Evolutionary conservation across 805 yeast species (phyloP), one percentile per base, ranked within the genome.

Genomic region (Myxozyma neglecta): DNA sequence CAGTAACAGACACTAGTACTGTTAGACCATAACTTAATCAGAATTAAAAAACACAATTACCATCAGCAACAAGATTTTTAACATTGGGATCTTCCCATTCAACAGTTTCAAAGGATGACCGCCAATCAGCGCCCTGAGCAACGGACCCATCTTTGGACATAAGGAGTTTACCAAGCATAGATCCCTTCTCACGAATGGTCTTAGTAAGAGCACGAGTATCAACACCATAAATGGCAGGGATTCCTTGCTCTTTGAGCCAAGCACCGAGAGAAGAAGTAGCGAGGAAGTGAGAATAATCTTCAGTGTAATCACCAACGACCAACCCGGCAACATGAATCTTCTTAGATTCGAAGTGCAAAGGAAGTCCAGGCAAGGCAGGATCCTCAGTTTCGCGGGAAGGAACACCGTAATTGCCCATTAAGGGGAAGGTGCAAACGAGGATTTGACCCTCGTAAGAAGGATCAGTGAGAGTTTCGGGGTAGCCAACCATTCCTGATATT

Each of bases 401-500:
- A 59, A 94, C 99, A 85, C 99, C 99, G 76, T 94, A 94, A 77
- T 94, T 94, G 68, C 99, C 99, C 71, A 94, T 90, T 73, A 94
- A 81, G 24, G 99, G 99, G 77, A 91, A 97, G 7, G 99, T 94
- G 78, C 94, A 90, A 64, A 94, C 96, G 68, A 94, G 84, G 69
- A 94, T 94, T 80, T 94, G 99, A 55, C 99, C 99, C 70, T 86
- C 87, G 76, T 94, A 94, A 6, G 97, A 91, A 43, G 99, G 99
- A 76, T 94, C 99, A 24, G 99, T 94, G 96, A 94, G 91, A 8
- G 97, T 89, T 76, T 94, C 99, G 16, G 99, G 98, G 77, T 94
- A 94, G 18, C 99, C 99, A 11, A 94, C 99, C 75, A 96, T 81
- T 18, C 70, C 68, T 64, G 40, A 14, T 4, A 55, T 48, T 14